phyloP scores from a whole-genome alignment of 2,329 filamentous ascomycete genomes.

The Fusarium chlamydosporum region DNA sequence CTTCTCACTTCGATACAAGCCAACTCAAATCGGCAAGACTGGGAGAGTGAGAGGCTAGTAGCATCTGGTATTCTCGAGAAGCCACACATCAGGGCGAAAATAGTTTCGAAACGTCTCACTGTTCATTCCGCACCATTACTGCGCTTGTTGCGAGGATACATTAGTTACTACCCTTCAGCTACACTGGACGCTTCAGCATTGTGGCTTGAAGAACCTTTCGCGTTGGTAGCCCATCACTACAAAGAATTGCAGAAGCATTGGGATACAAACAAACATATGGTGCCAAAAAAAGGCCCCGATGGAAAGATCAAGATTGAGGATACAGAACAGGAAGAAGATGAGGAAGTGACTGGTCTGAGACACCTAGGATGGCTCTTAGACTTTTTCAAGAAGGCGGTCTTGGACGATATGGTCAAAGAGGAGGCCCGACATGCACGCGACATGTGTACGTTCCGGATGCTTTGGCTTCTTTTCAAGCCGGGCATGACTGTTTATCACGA shows the following conservation, averaged over 20 bases:
- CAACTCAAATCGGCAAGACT: neutral
- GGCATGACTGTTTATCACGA: neutral
- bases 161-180: neutral
- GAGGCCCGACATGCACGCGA: neutral
- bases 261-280: neutral
- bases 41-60: neutral
- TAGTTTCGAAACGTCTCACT: neutral
- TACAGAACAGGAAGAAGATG: neutral
- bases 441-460: neutral
- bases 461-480: neutral
- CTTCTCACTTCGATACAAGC: neutral
- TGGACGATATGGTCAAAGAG: neutral
- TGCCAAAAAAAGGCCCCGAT: neutral
- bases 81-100: neutral
- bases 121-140: neutral
- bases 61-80: neutral
- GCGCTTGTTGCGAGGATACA: neutral
- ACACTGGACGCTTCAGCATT: neutral
- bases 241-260: neutral
- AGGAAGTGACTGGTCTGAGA: neutral
- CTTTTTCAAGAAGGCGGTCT: neutral
- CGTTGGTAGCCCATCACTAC: neutral
- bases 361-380: neutral
- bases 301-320: neutral
- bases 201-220: neutral